Percentiles rank a stretch among this genome's conserved stretches.
These are phyloP conservation scores for Apiotrichum akiyoshidainum DNA, from an alignment of 1,284 basidiomycete species.

Conservation along the genomic window DNA sequence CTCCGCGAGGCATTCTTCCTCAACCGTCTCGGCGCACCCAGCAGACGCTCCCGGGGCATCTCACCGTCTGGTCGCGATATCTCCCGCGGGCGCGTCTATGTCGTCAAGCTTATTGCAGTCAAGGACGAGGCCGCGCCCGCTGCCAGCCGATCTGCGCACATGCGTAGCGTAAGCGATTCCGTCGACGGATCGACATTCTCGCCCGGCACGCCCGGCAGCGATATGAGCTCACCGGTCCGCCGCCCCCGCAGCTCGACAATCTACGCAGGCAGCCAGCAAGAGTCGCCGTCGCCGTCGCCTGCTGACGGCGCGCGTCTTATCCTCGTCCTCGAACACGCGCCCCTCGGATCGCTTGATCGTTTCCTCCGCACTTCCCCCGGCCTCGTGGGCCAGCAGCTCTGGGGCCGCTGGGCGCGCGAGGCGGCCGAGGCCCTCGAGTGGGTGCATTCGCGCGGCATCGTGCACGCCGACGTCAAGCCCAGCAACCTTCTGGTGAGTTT, in stretches of 20 bases:
- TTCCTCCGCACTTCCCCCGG: constrained; percentile 47
- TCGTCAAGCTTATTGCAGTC: constrained; percentile 44
- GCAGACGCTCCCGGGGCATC: constrained; percentile 21
- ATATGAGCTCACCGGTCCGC: background rate
- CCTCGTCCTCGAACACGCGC: constrained; percentile 50
- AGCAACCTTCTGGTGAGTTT: constrained; percentile 42
- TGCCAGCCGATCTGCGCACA: background rate
- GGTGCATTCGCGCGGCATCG: constrained; percentile 51
- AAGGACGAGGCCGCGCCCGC: constrained; percentile 24
- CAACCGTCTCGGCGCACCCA: constrained; percentile 35
- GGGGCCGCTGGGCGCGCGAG: constrained; percentile 50
- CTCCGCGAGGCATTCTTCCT: constrained; percentile 54
- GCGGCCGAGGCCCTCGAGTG: constrained; percentile 49
- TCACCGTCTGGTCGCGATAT: background rate
- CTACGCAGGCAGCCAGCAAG: constrained; percentile 6
- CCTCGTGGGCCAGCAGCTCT: constrained; percentile 40
- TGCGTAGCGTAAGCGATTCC: constrained; percentile 2
- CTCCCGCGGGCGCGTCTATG: constrained; percentile 30
- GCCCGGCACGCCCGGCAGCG: background rate
- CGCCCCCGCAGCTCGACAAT: constrained; percentile 14
- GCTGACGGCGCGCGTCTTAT: constrained; percentile 28
- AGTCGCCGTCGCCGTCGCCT: background rate
- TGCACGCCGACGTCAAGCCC: constrained; percentile 55
- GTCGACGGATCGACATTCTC: background rate
- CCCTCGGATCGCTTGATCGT: constrained; percentile 47